phyloP scores from a whole-genome alignment of 768 basidiomycete species.

The Macrolepiota dolichaula region DNA sequence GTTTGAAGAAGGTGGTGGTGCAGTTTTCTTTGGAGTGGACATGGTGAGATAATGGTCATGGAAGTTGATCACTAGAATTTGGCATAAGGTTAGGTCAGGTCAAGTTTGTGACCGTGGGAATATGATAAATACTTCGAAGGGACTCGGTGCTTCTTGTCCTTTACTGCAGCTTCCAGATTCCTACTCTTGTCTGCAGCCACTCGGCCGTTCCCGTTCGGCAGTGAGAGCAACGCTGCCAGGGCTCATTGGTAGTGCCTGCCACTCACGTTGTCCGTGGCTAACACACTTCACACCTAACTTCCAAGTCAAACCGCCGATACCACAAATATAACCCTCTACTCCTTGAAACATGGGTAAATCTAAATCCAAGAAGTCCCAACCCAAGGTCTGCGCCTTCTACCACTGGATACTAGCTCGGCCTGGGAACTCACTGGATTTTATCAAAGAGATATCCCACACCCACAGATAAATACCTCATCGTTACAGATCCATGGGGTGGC shows the following conservation, averaged over 20 bases:
- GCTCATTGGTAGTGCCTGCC: neutral
- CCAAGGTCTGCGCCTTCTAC: constrained; percentile 2
- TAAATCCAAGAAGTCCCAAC: constrained; percentile 9
- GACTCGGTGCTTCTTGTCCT: neutral
- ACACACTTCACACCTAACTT: neutral
- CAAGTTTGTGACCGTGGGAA: constrained; percentile 10
- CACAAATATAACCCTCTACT: neutral
- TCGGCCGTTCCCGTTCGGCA: neutral
- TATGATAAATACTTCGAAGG: neutral
- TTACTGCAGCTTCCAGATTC: neutral
- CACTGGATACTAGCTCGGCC: neutral
- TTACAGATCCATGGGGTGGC: constrained; percentile 28
- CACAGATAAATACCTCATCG: constrained; percentile 18
- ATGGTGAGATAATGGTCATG: neutral
- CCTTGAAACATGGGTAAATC: constrained; percentile 5
- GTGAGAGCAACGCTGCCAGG: neutral
- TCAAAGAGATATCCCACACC: constrained; percentile 10
- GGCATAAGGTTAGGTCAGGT: neutral
- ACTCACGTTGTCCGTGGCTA: neutral
- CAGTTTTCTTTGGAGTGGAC: neutral
- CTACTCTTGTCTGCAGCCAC: neutral
- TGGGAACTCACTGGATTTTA: neutral
- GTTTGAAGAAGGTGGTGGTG: constrained; percentile 43
- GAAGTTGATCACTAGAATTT: neutral
- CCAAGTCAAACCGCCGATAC: neutral